Base-by-base conservation (phyloP, 2,329 filamentous ascomycete species). In the Aspergillus japonicus region DNA sequence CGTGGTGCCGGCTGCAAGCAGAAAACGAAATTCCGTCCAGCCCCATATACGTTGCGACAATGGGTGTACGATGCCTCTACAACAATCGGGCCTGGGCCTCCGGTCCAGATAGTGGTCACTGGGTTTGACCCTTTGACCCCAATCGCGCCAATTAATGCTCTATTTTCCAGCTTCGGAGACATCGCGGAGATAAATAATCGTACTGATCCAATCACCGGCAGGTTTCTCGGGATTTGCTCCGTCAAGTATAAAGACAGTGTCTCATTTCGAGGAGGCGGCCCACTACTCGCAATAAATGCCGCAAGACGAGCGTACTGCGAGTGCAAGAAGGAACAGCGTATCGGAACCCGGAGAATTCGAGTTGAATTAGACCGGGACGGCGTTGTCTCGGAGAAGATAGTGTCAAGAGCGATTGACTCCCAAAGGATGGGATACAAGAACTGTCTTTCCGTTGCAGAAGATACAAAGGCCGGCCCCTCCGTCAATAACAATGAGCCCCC, bases 351-450 rank as follows among this genome's bases (percentile, higher is more conserved):
- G 62, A 82, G 85, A 11, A 87, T 99, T 59, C 88, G 86, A 65
- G 92, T 98, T 5, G 89, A 96, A 70, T 89, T 92, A 65, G 95
- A 99, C 78, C 88, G 92, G 1, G 92, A 97, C 72, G 93, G 95
- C 4, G 85, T 88, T 60, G 89, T 90, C 71, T 96, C 92, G 70
- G 85, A 87, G 57, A 87, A 87, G 57, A 86, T 96, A 81, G 84
- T 97, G 47, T 87, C 93, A 62, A 86, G 86, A 58, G 85, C 87
- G 31, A 82, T 97, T 59, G 89, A 87, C 68, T 86, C 85, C 62
- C 88, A 88, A 63, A 85, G 85, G 63, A 80, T 84, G 58, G 83
- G 81, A 65, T 71, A 80, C 49, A 76, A 80, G 53, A 64, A 59
- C 21, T 64, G 60, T 21, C 49, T 66, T 47, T 62, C 64, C 0